Evolutionary conservation across 805 yeast genomes (phyloP).

Genomic region (Nakazawaea anatomiae): DNA sequence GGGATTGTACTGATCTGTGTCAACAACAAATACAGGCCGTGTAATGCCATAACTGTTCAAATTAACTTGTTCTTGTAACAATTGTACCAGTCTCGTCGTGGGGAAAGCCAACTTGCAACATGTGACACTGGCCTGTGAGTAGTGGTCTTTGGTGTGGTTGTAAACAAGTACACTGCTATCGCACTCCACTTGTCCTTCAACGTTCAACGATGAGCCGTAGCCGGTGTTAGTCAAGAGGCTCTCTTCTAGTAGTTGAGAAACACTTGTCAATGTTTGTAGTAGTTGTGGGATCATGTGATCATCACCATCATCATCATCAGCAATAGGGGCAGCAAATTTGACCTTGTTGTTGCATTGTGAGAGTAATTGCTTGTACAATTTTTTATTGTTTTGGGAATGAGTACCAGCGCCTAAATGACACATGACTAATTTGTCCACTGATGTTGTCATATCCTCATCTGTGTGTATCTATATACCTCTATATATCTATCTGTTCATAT

Average conservation of each 20-base stretch:
- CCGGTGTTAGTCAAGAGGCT: constrained; percentile 44
- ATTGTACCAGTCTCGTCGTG: constrained; percentile 21
- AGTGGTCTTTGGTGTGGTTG: background rate
- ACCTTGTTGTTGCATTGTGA: background rate
- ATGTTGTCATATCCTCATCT: background rate
- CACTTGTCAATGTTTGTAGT: constrained; percentile 4
- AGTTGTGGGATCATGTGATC: background rate
- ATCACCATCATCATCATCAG: too few species aligned
- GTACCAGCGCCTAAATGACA: constrained; percentile 51
- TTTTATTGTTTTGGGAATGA: constrained; percentile 23
- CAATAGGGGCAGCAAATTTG: too few species aligned
- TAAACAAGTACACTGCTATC: constrained; percentile 33
- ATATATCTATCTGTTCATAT: background rate
- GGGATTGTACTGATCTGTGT: constrained; percentile 5
- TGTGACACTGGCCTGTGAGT: constrained; percentile 15
- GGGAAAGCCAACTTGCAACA: constrained; percentile 23
- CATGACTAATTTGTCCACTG: constrained; percentile 14
- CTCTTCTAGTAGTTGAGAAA: constrained; percentile 22
- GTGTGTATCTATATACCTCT: background rate
- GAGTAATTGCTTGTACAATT: constrained; percentile 17
- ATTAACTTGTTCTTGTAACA: constrained; percentile 20
- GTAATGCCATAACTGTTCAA: constrained; percentile 25
- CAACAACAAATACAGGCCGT: constrained; percentile 26
- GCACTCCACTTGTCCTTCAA: constrained; percentile 35
- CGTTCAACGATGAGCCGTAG: constrained; percentile 37